Evolutionary conservation across 768 basidiomycete species (phyloP).

Genomic region (Lactarius sanguifluus): DNA sequence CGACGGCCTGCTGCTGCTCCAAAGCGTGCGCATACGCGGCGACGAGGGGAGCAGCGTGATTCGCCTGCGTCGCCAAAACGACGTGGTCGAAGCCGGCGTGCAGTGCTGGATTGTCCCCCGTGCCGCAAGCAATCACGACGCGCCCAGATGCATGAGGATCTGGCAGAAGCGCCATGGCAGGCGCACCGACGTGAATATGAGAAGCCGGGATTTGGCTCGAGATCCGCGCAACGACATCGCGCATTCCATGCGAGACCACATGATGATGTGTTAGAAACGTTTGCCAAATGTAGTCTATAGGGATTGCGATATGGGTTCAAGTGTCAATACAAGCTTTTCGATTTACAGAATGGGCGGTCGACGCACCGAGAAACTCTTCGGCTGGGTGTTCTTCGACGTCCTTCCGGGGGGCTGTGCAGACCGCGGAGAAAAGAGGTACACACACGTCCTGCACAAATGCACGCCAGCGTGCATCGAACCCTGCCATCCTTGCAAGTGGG

Average conservation of each 20-base stretch:
- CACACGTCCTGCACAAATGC: slow-evolving; percentile 55
- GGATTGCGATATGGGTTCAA: not conserved
- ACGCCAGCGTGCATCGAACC: slow-evolving; percentile 52
- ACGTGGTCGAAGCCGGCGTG: slow-evolving; percentile 61
- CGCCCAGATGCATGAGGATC: slow-evolving; percentile 40
- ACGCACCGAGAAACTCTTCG: slow-evolving; percentile 63
- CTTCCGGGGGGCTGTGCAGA: slow-evolving; percentile 62
- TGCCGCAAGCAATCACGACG: slow-evolving; percentile 42
- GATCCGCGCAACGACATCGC: slow-evolving; percentile 55
- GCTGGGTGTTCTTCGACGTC: slow-evolving; percentile 59
- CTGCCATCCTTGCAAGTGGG: slow-evolving; percentile 42
- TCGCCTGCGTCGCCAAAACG: slow-evolving; percentile 73
- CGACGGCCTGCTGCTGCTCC: slow-evolving; percentile 24
- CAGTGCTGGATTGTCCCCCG: slow-evolving; percentile 31
- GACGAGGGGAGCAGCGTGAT: slow-evolving; percentile 56
- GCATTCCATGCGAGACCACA: slow-evolving; percentile 57
- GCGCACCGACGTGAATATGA: slow-evolving; percentile 55
- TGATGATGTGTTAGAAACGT: slow-evolving; percentile 71
- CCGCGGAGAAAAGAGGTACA: slow-evolving; percentile 67
- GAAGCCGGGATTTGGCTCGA: slow-evolving; percentile 40
- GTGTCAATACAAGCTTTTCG: slow-evolving; percentile 2
- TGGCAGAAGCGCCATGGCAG: slow-evolving; percentile 47
- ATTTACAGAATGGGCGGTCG: no score
- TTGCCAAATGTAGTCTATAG: slow-evolving; percentile 61
- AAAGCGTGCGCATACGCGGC: slow-evolving; percentile 46